Evolutionary conservation across 179 eudicot species (phyloP), one percentile per base, ranked within the genome.

Genomic region (Sideroxylon spinosum): DNA sequence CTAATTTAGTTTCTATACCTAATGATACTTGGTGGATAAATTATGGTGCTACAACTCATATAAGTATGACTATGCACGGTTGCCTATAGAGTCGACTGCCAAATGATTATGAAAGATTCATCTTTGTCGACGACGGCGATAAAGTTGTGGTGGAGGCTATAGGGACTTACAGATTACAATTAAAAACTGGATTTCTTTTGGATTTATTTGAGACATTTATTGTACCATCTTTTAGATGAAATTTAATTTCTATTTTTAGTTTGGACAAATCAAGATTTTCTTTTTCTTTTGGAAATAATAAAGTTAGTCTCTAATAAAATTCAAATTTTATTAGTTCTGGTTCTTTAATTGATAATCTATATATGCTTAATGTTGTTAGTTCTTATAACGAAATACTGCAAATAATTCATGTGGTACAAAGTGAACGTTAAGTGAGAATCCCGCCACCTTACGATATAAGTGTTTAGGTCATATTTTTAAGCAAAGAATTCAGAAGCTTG

Each of bases 61-160:
- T 76, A 22, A 44, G 65, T 50, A 28, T 69, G 13, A 44, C 80
- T 44, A 69, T 63, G 80, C 62, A 76, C 65, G 77, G 76, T 59
- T 76, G 71, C 73, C 12, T 49, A 9, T 5, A 19, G 10, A 17
- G 13, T 59, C 73, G 52, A 77, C 50, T 1, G 26, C 84, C 80
- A 77, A 81, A 10, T 82, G 79, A 65, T 76, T 73, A 10, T 76
- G 73, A 82, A 71, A 70, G 56, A 80, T 74, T 5, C 74, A 80
- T 80, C 78, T 81, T 48, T 70, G 60, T 81, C 0, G 80, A 68
- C 6, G 56, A 81, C 17, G 72, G 46, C 25, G 53, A 70, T 11
- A 25, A 0, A 44, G 73, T 32, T 4, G 4, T 0, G 2, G 80
- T 71, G 19, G 68, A 81, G 12, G 80, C 77, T 7, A 77, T 76